A percentile compares a stretch with the other conserved stretches of the same genome.
These are phyloP conservation scores for Emericellopsis terricola DNA, from an alignment of 495 filamentous ascomycete genomes.

Conservation along the genomic window DNA sequence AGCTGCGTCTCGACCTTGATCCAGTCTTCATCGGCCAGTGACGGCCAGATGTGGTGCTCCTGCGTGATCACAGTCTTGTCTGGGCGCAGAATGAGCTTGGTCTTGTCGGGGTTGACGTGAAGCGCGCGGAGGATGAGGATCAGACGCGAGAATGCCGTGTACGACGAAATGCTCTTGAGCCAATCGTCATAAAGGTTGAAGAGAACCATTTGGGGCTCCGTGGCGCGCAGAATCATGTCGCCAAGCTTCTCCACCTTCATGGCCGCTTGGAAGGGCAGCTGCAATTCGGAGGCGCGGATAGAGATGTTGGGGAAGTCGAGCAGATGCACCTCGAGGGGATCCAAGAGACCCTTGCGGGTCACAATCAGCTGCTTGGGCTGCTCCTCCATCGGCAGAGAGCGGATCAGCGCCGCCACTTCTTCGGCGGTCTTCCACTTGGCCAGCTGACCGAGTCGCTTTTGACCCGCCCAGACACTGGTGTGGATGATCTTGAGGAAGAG, in stretches of 20 bases:
- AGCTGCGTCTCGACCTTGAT: slow-evolving; percentile 96
- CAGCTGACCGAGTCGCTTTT: slow-evolving; percentile 96
- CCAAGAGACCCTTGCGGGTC: slow-evolving; percentile 89
- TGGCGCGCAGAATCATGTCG: slow-evolving; percentile 96
- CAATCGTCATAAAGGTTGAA: slow-evolving; percentile 99
- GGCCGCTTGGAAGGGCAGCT: slow-evolving; percentile 96
- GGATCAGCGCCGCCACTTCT: slow-evolving; percentile 96
- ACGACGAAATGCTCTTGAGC: slow-evolving; percentile 95
- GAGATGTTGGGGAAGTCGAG: slow-evolving; percentile 99
- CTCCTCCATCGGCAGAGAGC: slow-evolving; percentile 93
- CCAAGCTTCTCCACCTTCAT: slow-evolving; percentile 99
- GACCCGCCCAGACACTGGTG: slow-evolving; percentile 97
- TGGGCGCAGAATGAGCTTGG: slow-evolving; percentile 89
- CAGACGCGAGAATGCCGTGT: slow-evolving; percentile 94
- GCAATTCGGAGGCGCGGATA: slow-evolving; percentile 92
- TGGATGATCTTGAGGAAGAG: slow-evolving; percentile 99
- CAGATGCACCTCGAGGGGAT: slow-evolving; percentile 93
- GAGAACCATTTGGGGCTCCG: slow-evolving; percentile 97
- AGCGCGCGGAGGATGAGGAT: slow-evolving; percentile 90
- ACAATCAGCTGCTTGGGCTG: slow-evolving; percentile 99
- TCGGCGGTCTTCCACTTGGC: slow-evolving; percentile 99
- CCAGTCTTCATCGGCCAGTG: slow-evolving; percentile 91
- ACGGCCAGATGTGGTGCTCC: slow-evolving; percentile 98
- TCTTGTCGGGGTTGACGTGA: slow-evolving; percentile 97
- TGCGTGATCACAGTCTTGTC: slow-evolving; percentile 98